A percentile compares a stretch with the other conserved stretches of the same genome.
Conservation (phyloP, 1,284 basidiomycete species). For the Fistulina hepatica region DNA sequence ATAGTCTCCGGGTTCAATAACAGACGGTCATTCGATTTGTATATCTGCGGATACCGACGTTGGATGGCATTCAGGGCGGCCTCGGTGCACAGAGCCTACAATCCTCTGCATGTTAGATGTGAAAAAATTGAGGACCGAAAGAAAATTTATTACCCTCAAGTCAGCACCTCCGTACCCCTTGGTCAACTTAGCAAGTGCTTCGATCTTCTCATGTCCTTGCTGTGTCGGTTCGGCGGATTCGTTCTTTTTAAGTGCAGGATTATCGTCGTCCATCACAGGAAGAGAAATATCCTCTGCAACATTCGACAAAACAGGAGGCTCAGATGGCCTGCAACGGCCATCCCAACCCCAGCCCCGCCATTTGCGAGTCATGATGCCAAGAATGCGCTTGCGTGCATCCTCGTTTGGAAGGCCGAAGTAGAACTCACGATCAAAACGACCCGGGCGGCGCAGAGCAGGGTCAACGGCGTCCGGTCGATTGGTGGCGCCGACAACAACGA, state of each 20-base stretch:
- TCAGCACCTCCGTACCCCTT: slow-evolving; percentile 99
- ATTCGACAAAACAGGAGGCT: no score
- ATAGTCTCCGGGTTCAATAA: slow-evolving; percentile 83
- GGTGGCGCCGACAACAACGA: slow-evolving; percentile 97
- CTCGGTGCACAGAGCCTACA: slow-evolving; percentile 88
- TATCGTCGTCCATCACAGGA: no score
- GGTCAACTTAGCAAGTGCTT: slow-evolving; percentile 77
- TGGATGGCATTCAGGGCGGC: slow-evolving; percentile 96
- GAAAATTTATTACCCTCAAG: slow-evolving; percentile 55
- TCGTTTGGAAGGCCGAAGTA: slow-evolving; percentile 90
- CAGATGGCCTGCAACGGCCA: no score
- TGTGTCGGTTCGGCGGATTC: no score
- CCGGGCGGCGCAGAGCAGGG: slow-evolving; percentile 88
- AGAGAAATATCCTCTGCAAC: no score
- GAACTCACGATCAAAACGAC: slow-evolving; percentile 96
- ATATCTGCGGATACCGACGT: slow-evolving; percentile 94
- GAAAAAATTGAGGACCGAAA: slow-evolving; percentile 6
- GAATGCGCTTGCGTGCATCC: slow-evolving; percentile 80
- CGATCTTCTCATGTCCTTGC: slow-evolving; percentile 24
- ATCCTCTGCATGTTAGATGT: slow-evolving; percentile 4
- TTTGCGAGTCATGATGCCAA: slow-evolving; percentile 83
- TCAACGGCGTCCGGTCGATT: slow-evolving; percentile 97
- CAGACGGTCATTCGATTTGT: slow-evolving; percentile 83
- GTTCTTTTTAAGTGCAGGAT: no score
- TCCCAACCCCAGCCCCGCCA: slow-evolving; percentile 82